Evolutionary conservation across 1,284 basidiomycete species (phyloP).

Genomic region (Grifola frondosa): DNA sequence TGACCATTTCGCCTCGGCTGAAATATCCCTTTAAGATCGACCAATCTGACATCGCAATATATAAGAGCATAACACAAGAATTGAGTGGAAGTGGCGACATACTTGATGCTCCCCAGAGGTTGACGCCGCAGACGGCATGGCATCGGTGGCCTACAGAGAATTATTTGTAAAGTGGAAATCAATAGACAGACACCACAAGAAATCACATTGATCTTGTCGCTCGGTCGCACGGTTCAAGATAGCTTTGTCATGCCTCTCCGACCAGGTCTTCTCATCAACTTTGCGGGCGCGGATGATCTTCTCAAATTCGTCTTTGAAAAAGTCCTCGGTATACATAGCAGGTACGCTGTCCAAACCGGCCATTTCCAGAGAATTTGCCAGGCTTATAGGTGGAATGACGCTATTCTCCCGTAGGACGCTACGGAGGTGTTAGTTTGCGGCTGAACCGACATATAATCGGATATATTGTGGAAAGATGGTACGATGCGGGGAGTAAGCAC

Average conservation of each 20-base stretch:
- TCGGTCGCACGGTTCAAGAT: constrained; percentile 7
- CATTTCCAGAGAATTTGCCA: too few species aligned
- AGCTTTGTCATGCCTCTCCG: background rate
- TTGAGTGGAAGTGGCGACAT: constrained; percentile 5
- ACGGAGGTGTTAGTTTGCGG: too few species aligned
- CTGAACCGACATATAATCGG: too few species aligned
- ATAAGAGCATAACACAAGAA: background rate
- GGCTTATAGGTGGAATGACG: too few species aligned
- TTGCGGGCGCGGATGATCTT: constrained; percentile 4
- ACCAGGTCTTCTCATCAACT: constrained; percentile 1
- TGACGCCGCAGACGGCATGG: constrained; percentile 9
- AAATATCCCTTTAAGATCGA: constrained; percentile 19
- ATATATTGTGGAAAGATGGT: too few species aligned
- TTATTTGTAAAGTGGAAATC: too few species aligned
- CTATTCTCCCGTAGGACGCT: too few species aligned
- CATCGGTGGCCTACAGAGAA: constrained; percentile 21
- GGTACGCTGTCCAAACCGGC: too few species aligned
- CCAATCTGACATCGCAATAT: constrained; percentile 18
- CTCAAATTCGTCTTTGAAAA: background rate
- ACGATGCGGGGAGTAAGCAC: too few species aligned
- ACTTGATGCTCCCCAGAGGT: constrained; percentile 24
- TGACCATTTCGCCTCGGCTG: background rate
- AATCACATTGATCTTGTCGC: constrained; percentile 7
- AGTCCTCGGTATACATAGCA: background rate
- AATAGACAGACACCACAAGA: too few species aligned